Evolutionary conservation across 208 protist genomes (phyloP).

Genomic region (Acanthamoeba divionensis): DNA sequence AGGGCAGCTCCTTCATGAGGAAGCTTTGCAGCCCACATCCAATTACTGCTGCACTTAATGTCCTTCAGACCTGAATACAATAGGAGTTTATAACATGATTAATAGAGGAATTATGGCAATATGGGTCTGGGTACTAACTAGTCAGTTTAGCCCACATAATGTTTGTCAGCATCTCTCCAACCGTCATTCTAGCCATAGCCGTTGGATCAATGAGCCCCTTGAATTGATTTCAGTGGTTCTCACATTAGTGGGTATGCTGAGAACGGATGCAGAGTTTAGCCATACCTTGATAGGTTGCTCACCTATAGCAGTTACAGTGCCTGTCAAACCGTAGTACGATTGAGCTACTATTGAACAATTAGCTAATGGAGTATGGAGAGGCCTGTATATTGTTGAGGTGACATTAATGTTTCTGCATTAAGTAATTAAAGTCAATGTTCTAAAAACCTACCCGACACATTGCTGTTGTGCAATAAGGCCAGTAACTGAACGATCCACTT

Average conservation of each 20-base stretch:
- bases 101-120: not conserved
- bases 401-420: too few species aligned
- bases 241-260: not conserved
- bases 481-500: constrained; percentile 81
- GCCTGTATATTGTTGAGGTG: not conserved
- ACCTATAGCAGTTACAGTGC: constrained; percentile 61
- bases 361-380: constrained; percentile 77
- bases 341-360: constrained; percentile 75
- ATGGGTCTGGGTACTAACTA: not conserved
- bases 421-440: too few species aligned
- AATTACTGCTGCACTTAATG: constrained; percentile 80
- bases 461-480: constrained; percentile 83
- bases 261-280: not conserved
- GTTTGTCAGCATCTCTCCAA: constrained; percentile 80
- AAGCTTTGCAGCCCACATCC: constrained; percentile 86
- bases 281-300: constrained; percentile 83
- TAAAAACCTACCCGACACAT: constrained; percentile 69
- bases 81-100: not conserved
- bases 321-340: constrained; percentile 49
- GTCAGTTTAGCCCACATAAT: constrained; percentile 74
- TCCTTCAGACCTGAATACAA: constrained; percentile 63
- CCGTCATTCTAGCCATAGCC: constrained; percentile 77
- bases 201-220: not conserved
- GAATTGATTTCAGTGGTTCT: not conserved
- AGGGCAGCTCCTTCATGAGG: constrained; percentile 75